phyloP scores from a whole-genome alignment of 2,329 filamentous ascomycete species.

The Fusarium nelsonii region DNA sequence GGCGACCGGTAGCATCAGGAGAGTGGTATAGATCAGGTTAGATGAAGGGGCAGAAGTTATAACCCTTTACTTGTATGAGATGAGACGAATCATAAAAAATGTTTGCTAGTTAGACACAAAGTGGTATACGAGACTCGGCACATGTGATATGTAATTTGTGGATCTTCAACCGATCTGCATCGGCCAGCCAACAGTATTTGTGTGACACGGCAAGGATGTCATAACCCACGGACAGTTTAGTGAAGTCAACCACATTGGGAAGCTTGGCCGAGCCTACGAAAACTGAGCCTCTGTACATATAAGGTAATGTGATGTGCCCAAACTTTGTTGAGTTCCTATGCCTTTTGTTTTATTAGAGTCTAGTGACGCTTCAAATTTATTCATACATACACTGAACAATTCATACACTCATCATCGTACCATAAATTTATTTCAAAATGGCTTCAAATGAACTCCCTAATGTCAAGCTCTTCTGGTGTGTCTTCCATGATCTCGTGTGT shows the following conservation, averaged over 20 bases:
- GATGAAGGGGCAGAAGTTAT: conserved; percentile 27
- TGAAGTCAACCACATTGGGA: conserved; percentile 31
- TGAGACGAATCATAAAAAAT: conserved; percentile 14
- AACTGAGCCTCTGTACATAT: neutral
- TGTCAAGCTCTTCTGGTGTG: conserved; percentile 74
- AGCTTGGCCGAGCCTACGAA: conserved; percentile 25
- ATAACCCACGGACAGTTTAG: conserved; percentile 4
- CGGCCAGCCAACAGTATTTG: conserved; percentile 13
- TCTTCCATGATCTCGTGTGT: neutral
- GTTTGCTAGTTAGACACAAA: neutral
- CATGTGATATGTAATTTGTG: conserved; percentile 32
- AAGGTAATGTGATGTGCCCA: neutral
- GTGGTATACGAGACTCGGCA: conserved; percentile 17
- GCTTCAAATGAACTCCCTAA: conserved; percentile 58
- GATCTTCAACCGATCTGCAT: conserved; percentile 16
- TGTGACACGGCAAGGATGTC: neutral
- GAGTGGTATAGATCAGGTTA: conserved; percentile 33
- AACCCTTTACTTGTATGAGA: conserved; percentile 29
- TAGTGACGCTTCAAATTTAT: too few relatives aligned
- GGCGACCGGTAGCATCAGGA: conserved; percentile 35
- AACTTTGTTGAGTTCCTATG: neutral
- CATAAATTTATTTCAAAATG: conserved; percentile 30
- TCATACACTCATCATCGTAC: neutral
- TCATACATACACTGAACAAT: neutral
- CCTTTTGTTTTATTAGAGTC: neutral